Conservation (phyloP, 139 green algal species). For the Protoeuglena noctilucae region DNA sequence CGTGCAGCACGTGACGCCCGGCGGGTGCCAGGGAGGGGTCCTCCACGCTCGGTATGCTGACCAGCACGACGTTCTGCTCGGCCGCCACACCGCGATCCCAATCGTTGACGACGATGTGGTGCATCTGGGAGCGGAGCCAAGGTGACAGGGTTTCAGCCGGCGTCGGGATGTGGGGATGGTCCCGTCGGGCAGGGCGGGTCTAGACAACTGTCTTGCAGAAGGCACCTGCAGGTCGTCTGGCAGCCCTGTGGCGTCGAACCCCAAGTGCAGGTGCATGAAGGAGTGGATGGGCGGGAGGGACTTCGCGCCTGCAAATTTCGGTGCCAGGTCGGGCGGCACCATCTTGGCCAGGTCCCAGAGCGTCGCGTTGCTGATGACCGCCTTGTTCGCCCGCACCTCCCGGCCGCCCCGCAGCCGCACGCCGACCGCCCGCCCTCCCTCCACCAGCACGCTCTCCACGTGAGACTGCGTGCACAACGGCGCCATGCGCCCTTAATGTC, state of each 20-base stretch:
- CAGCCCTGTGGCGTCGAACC: slow-evolving; percentile 49
- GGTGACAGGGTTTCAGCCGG: background rate
- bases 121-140: slow-evolving; percentile 43
- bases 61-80: slow-evolving; percentile 79
- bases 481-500: slow-evolving; percentile 8
- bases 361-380: slow-evolving; percentile 52
- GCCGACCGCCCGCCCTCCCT: slow-evolving; percentile 32
- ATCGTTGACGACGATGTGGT: slow-evolving; percentile 90
- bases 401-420: slow-evolving; percentile 30
- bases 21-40: slow-evolving; percentile 57
- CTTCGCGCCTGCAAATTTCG: too few relatives aligned
- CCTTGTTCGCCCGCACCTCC: slow-evolving; percentile 27
- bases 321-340: slow-evolving; percentile 21
- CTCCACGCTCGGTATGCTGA: slow-evolving; percentile 58
- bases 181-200: too few relatives aligned
- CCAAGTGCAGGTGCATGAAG: slow-evolving; percentile 97
- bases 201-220: too few relatives aligned
- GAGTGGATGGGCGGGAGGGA: slow-evolving; percentile 46
- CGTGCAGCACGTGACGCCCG: slow-evolving; percentile 74
- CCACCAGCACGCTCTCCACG: slow-evolving; percentile 62
- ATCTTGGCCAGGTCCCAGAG: slow-evolving; percentile 58
- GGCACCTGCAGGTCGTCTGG: slow-evolving; percentile 8
- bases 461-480: too few relatives aligned
- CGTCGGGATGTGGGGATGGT: too few relatives aligned
- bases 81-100: slow-evolving; percentile 65